phyloP scores from a whole-genome alignment of 2,329 filamentous ascomycete species.

The Arthrobotrys sinensis region DNA sequence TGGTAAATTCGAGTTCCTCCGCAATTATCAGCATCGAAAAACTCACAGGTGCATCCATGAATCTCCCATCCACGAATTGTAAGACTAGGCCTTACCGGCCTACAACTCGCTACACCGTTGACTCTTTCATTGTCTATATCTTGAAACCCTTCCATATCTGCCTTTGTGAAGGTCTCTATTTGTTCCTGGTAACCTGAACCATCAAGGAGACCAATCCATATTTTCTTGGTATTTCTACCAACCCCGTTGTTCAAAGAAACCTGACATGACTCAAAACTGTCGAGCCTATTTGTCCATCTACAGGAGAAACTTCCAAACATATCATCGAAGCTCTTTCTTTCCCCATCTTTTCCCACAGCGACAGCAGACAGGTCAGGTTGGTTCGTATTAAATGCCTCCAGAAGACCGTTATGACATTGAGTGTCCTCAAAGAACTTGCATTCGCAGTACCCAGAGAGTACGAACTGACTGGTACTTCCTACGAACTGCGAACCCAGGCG shows the following conservation, averaged over 20 bases:
- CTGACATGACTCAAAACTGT: not conserved
- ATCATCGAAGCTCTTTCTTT: not conserved
- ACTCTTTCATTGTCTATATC: not conserved
- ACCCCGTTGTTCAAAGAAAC: conserved; percentile 3
- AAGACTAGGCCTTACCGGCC: not conserved
- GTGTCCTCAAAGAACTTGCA: conserved; percentile 6
- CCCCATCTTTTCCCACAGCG: not conserved
- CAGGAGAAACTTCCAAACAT: conserved; percentile 15
- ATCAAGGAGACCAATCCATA: not conserved
- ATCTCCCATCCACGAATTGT: conserved; percentile 2
- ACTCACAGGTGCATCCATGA: conserved; percentile 15
- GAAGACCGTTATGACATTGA: not conserved
- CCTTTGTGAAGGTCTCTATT: not conserved
- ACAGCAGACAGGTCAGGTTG: not conserved
- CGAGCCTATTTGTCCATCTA: conserved; percentile 6
- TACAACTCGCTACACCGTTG: not conserved
- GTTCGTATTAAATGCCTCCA: conserved; percentile 1
- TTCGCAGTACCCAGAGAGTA: conserved; percentile 12
- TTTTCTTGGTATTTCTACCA: not conserved
- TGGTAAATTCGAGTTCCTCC: not conserved
- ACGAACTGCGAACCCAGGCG: not conserved
- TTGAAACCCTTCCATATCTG: not conserved
- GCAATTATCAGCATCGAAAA: not conserved
- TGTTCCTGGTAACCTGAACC: not conserved
- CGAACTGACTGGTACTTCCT: not conserved